A percentile compares a stretch with the other conserved stretches of the same genome.
phyloP scores from a whole-genome alignment of 78 protist genomes.

The Dictyostelium citrinum region DNA sequence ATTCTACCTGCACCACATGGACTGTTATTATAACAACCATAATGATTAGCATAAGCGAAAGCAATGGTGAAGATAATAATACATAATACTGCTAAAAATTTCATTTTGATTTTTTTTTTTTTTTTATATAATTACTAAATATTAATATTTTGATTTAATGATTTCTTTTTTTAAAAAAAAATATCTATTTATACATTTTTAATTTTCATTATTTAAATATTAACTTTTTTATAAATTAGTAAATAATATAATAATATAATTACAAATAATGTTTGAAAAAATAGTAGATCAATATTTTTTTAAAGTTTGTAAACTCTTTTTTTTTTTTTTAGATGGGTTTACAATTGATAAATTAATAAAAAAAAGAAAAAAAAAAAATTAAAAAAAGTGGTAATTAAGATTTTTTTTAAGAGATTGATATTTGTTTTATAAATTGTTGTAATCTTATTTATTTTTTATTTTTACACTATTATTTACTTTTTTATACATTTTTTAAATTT shows the following conservation, averaged over 20 bases:
- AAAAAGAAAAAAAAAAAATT: too few relatives aligned
- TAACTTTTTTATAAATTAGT: too few relatives aligned
- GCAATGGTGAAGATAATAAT: background rate
- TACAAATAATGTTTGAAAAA: background rate
- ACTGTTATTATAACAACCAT: background rate
- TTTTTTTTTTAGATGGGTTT: too few relatives aligned
- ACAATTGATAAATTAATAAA: background rate
- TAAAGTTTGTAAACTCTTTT: background rate
- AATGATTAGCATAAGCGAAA: background rate
- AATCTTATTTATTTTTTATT: too few relatives aligned
- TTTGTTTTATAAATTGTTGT: too few relatives aligned
- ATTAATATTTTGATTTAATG: background rate
- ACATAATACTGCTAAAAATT: background rate
- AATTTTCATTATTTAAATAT: too few relatives aligned
- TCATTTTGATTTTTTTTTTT: background rate
- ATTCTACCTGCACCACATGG: constrained; percentile 30
- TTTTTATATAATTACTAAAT: background rate
- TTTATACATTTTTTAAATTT: too few relatives aligned
- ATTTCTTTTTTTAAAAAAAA: background rate
- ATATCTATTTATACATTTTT: background rate
- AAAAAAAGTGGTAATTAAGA: too few relatives aligned
- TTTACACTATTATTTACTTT: too few relatives aligned
- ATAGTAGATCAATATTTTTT: background rate
- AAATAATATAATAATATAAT: too few relatives aligned
- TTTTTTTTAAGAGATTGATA: too few relatives aligned